A percentile compares a stretch with the other conserved stretches of the same genome.
Conservation (phyloP, 257 asterid genomes). For the Ehretia macrophylla region DNA sequence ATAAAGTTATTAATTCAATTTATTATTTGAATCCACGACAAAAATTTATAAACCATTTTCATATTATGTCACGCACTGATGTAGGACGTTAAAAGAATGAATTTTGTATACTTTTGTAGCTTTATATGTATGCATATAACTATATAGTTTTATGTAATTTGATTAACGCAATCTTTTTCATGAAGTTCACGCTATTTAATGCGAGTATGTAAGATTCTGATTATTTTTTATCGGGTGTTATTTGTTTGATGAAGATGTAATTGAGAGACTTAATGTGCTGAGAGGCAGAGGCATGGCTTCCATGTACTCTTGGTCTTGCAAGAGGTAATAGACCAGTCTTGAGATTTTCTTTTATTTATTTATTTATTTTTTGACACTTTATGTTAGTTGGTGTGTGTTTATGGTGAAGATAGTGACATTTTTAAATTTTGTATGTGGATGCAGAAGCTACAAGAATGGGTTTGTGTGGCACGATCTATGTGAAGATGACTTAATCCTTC, state of each 20-base stretch:
- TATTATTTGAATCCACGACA: too few relatives aligned
- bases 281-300: constrained; percentile 97
- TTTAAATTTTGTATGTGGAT: background rate
- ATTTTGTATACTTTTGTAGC: background rate
- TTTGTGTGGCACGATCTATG: constrained; percentile 96
- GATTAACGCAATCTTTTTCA: background rate
- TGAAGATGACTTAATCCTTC: constrained; percentile 79
- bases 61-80: too few relatives aligned
- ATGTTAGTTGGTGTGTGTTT: background rate
- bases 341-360: too few relatives aligned
- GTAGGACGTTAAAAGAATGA: too few relatives aligned
- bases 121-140: too few relatives aligned
- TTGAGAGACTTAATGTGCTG: constrained; percentile 70
- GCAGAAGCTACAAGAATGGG: constrained; percentile 88
- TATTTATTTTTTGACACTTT: background rate
- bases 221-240: background rate
- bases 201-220: constrained; percentile 4
- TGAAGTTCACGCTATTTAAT: background rate
- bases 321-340: constrained; percentile 51
- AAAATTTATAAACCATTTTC: too few relatives aligned
- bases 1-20: too few relatives aligned
- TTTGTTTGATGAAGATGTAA: constrained; percentile 58
- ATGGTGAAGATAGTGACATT: background rate
- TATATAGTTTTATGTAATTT: too few relatives aligned
- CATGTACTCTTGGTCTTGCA: constrained; percentile 96